phyloP scores from a whole-genome alignment of 495 filamentous ascomycete genomes.

The Aspergillus campestris region DNA sequence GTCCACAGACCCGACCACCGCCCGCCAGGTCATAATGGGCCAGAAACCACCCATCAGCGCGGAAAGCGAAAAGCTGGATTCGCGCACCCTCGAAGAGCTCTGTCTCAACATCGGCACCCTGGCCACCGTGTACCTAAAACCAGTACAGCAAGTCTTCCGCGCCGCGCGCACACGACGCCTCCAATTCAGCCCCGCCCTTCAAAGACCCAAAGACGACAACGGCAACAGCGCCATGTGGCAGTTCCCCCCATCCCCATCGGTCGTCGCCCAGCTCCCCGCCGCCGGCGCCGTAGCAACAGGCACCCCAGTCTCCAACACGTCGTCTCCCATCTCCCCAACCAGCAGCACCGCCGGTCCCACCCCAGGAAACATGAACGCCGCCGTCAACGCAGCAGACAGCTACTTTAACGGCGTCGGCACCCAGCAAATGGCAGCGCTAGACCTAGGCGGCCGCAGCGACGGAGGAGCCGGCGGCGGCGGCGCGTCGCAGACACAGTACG shows the following conservation, averaged over 20 bases:
- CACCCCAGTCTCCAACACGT: slow-evolving; percentile 10
- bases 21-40: slow-evolving; percentile 88
- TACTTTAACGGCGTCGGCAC: slow-evolving; percentile 72
- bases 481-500: slow-evolving; percentile 37
- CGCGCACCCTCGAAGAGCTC: slow-evolving; percentile 88
- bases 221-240: slow-evolving; percentile 22
- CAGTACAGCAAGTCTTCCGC: slow-evolving; percentile 95
- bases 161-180: slow-evolving; percentile 72
- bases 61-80: slow-evolving; percentile 90
- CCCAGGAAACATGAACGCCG: slow-evolving; percentile 49
- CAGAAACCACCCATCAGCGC: slow-evolving; percentile 95
- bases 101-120: slow-evolving; percentile 94
- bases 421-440: slow-evolving; percentile 62
- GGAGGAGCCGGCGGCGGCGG: slow-evolving; percentile 29
- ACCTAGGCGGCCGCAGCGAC: slow-evolving; percentile 43
- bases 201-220: slow-evolving; percentile 53
- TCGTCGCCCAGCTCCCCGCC: slow-evolving; percentile 16
- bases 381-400: slow-evolving; percentile 72
- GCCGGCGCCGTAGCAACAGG: slow-evolving; percentile 13
- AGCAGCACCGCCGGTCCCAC: slow-evolving; percentile 18
- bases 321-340: slow-evolving; percentile 10
- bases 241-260: slow-evolving; percentile 17
- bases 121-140: slow-evolving; percentile 95
- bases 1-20: slow-evolving; percentile 82
- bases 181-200: slow-evolving; percentile 73